Evolutionary conservation across 177 flowering plant genomes (phyloP), one percentile per base, ranked within the genome.

Genomic region (Telopea speciosissima): DNA sequence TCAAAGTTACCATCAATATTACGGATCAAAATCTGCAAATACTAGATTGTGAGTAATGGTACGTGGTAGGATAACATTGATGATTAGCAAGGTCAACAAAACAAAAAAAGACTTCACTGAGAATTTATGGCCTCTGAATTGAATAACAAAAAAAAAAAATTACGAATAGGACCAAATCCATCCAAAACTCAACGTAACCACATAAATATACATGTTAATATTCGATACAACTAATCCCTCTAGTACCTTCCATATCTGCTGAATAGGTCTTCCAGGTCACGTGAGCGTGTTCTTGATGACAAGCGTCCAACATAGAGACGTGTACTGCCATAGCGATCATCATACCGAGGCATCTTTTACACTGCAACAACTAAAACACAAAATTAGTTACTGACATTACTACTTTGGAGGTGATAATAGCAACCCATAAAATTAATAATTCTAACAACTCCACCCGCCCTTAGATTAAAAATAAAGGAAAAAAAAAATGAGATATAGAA

Each of bases 231-330:
- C 24, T 14, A 13, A 13, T 67, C n/a, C 1, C 40, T 17, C 11
- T 49, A 8, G 24, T 81, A 90, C 96, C 96, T 88, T 74, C 97
- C 97, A 73, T 90, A 91, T 90, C 87, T 83, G 83, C 87, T 83
- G 78, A 91, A 91, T 40, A 90, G 68, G 68, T 79, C 80, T 33
- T 90, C 97, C 75, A 91, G 68, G 68, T 91, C 95, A 45, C 93
- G 90, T 6, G 95, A 72, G 0, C 93, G 85, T 13, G 93, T 87
- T 66, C 97, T 79, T 2, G 93, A 81, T 62, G 92, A 84, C 79
- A 92, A 72, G 67, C 71, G 95, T 25, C 97, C 97, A 59, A 92
- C 97, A 82, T 92, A 92, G 68, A 92, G 88, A 17, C 95, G 90
- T 3, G 95, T 87, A 62, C 67, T 81, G 13, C 85, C 83, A 69